Evolutionary conservation across 495 filamentous ascomycete species (phyloP).

Genomic region (Ramalina peruviana): DNA sequence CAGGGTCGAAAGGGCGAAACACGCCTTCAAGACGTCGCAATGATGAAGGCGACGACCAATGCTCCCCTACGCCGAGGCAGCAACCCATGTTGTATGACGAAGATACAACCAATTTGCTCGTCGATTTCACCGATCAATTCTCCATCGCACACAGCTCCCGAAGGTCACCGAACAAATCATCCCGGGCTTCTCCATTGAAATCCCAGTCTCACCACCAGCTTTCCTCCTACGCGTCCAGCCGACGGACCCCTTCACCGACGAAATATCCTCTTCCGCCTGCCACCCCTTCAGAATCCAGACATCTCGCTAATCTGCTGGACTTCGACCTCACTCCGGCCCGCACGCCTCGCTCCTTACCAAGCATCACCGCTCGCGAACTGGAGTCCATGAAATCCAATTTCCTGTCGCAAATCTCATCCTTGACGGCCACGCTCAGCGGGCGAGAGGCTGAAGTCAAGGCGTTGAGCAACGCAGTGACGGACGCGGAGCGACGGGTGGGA

Average conservation of each 20-base stretch:
- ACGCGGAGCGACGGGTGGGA: conserved; percentile 84
- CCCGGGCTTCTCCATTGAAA: conserved; percentile 31
- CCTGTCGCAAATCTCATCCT: conserved; percentile 74
- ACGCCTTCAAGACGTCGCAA: conserved; percentile 5
- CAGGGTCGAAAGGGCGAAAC: conserved; percentile 20
- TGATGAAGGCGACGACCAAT: conserved; percentile 21
- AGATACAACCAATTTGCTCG: conserved; percentile 56
- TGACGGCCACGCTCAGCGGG: conserved; percentile 77
- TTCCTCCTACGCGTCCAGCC: conserved; percentile 27
- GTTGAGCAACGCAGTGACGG: conserved; percentile 70
- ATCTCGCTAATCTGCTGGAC: conserved; percentile 59
- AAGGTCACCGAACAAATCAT: conserved; percentile 23
- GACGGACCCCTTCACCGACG: conserved; percentile 29
- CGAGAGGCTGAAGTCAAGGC: conserved; percentile 79
- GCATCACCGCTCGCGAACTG: conserved; percentile 80
- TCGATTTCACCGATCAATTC: conserved; percentile 80
- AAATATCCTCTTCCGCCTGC: conserved; percentile 24
- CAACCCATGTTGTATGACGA: conserved; percentile 26
- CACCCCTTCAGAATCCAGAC: conserved; percentile 33
- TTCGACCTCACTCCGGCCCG: conserved; percentile 84
- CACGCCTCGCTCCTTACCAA: conserved; percentile 82
- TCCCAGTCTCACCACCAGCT: conserved; percentile 29
- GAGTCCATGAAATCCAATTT: conserved; percentile 83
- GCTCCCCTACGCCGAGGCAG: conserved; percentile 47
- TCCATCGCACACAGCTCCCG: conserved; percentile 32